Percentiles rank a stretch among this genome's conserved stretches.
Evolutionary conservation across 2,329 filamentous ascomycete species (phyloP).

Genomic region (Hypoxylon sp.): DNA sequence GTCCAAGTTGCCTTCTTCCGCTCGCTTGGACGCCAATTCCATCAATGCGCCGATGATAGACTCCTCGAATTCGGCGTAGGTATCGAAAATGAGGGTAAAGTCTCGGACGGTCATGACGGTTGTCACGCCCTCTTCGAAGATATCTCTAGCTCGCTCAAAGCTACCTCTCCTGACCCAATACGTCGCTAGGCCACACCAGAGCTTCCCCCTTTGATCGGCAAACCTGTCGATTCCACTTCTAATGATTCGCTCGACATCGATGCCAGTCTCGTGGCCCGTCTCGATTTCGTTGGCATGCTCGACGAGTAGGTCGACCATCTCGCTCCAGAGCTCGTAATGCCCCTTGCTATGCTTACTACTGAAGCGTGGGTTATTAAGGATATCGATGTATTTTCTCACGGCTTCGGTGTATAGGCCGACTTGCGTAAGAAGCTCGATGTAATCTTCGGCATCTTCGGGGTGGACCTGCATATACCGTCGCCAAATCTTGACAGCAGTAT

Average conservation of each 20-base stretch:
- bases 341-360: constrained; percentile 93
- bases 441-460: constrained; percentile 93
- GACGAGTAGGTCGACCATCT: constrained; percentile 95
- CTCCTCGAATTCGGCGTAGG: constrained; percentile 96
- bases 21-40: constrained; percentile 81
- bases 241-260: constrained; percentile 91
- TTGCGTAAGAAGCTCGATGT: constrained; percentile 85
- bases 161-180: constrained; percentile 95
- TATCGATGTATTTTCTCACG: constrained; percentile 86
- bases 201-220: constrained; percentile 89
- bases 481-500: constrained; percentile 94
- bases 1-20: constrained; percentile 79
- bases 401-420: constrained; percentile 89
- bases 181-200: constrained; percentile 93
- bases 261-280: constrained; percentile 79
- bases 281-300: constrained; percentile 88
- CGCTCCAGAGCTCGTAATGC: constrained; percentile 95
- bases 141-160: constrained; percentile 90
- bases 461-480: constrained; percentile 96
- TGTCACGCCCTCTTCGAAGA: constrained; percentile 95
- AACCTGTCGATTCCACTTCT: constrained; percentile 91
- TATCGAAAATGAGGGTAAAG: constrained; percentile 95
- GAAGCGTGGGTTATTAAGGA: constrained; percentile 90
- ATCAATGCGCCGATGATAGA: constrained; percentile 91
- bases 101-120: constrained; percentile 99